These are phyloP conservation scores for Hanseniaspora occidentalis DNA, from an alignment of 805 yeast species.

Conservation along the genomic window DNA sequence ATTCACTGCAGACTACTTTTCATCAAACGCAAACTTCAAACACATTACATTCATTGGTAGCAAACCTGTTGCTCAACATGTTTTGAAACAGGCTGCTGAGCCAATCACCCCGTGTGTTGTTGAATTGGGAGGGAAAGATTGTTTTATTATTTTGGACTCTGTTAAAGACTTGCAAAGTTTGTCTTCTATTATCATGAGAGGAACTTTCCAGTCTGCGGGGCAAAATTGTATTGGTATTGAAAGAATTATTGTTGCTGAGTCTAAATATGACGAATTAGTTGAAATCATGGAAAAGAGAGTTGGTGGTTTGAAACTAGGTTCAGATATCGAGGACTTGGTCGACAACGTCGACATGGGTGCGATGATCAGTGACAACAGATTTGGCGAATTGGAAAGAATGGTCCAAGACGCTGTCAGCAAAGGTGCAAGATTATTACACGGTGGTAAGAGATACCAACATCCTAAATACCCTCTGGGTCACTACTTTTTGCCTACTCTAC, in stretches of 20 bases:
- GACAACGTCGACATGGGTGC: slow-evolving; percentile 96
- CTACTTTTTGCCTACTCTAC: slow-evolving; percentile 80
- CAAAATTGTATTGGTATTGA: slow-evolving; percentile 98
- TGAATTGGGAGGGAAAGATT: slow-evolving; percentile 95
- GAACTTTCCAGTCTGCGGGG: slow-evolving; percentile 94
- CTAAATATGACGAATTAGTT: slow-evolving; percentile 52
- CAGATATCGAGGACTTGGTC: slow-evolving; percentile 75
- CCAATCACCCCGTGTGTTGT: slow-evolving; percentile 90
- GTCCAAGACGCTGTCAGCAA: slow-evolving; percentile 59
- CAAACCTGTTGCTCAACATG: slow-evolving; percentile 85
- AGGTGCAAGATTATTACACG: slow-evolving; percentile 73
- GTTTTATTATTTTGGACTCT: slow-evolving; percentile 78
- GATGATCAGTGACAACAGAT: slow-evolving; percentile 69
- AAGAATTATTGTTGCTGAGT: slow-evolving; percentile 72
- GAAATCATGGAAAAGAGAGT: slow-evolving; percentile 46
- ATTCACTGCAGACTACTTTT: slow-evolving; percentile 64
- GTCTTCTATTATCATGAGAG: slow-evolving; percentile 81
- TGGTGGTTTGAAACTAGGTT: slow-evolving; percentile 58
- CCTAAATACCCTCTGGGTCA: slow-evolving; percentile 95
- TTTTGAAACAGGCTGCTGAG: slow-evolving; percentile 69
- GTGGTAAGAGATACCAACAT: slow-evolving; percentile 72
- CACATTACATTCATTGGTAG: slow-evolving; percentile 96
- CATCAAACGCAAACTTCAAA: slow-evolving; percentile 67
- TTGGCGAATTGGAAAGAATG: slow-evolving; percentile 51
- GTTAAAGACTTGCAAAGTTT: slow-evolving; percentile 42